phyloP scores from a whole-genome alignment of 176 grass and related monocot species.

The Panicum miliaceum region DNA sequence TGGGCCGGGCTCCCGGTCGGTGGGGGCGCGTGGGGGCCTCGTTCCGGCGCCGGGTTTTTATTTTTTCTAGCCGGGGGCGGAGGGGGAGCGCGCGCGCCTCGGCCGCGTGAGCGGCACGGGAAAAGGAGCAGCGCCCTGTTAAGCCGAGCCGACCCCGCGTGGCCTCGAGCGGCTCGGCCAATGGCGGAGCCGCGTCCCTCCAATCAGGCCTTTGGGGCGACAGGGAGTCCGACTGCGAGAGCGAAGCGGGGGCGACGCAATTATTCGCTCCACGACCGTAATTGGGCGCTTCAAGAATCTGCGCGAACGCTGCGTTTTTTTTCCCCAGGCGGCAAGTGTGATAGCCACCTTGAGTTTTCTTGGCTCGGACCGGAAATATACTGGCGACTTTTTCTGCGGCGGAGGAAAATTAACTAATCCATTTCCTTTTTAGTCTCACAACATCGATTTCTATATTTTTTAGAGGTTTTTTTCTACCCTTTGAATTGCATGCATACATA shows the following conservation, averaged over 20 bases:
- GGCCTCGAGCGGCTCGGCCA: not conserved
- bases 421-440: no score
- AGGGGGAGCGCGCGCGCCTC: not conserved
- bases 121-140: not conserved
- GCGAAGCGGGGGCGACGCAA: not conserved
- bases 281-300: constrained; percentile 18
- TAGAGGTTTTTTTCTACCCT: no score
- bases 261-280: constrained; percentile 24
- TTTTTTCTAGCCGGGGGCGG: not conserved
- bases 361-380: not conserved
- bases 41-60: not conserved
- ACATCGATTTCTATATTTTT: no score
- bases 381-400: not conserved
- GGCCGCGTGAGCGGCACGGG: constrained; percentile 38
- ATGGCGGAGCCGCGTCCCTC: not conserved
- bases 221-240: not conserved
- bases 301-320: not conserved
- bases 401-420: no score
- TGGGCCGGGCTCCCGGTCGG: constrained; percentile 1
- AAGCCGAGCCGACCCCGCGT: not conserved
- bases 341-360: not conserved
- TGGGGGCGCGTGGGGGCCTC: not conserved
- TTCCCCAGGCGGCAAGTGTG: not conserved
- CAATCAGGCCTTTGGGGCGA: constrained; percentile 1
- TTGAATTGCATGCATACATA: no score